These are phyloP conservation scores for Capsicum baccatum DNA, from an alignment of 257 asterid species.

Conservation along the genomic window DNA sequence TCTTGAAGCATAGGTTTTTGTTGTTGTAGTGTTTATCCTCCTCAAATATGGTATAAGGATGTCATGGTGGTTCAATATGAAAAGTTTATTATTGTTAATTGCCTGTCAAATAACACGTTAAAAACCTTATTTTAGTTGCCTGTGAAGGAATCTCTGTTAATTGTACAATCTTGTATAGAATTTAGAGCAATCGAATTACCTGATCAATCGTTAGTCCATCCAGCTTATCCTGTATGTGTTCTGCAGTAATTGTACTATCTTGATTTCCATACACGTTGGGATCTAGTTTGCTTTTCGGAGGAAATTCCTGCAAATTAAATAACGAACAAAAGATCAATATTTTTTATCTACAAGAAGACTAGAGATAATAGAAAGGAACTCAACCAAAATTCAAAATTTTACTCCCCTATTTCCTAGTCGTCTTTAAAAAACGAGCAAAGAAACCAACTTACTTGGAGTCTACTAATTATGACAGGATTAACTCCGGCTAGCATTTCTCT, in stretches of 20 bases:
- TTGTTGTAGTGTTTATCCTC: constrained; percentile 34
- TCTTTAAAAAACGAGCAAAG: not conserved
- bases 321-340: not conserved
- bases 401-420: not conserved
- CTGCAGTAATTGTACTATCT: constrained; percentile 31
- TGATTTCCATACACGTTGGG: constrained; percentile 29
- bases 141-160: not conserved
- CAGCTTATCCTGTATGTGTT: constrained; percentile 24
- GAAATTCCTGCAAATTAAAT: constrained; percentile 29
- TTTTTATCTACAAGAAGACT: not conserved
- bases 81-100: not conserved
- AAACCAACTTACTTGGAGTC: constrained; percentile 30
- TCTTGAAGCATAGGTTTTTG: constrained; percentile 35
- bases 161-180: not conserved
- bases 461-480: constrained; percentile 32
- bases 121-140: not conserved
- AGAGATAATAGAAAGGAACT: not conserved
- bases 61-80: constrained; percentile 32
- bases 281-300: constrained; percentile 14
- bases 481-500: constrained; percentile 42
- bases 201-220: constrained; percentile 31
- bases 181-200: not conserved
- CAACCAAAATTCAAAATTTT: not conserved
- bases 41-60: constrained; percentile 28
- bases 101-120: constrained; percentile 17